phyloP scores from a whole-genome alignment of 371 early-diverging fungal species.

The Mucor indicus region DNA sequence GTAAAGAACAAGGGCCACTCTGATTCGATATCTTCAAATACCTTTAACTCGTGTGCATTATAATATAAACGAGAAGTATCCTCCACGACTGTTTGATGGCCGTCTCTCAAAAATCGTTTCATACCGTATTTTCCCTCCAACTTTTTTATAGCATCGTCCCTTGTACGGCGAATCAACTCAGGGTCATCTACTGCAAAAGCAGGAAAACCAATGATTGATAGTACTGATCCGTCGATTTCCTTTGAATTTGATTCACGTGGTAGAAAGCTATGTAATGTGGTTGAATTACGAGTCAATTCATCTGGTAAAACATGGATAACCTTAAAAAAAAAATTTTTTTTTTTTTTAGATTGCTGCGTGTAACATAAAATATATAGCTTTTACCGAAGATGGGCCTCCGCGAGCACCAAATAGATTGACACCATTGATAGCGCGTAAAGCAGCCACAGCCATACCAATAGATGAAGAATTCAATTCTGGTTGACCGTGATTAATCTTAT shows the following conservation, averaged over 20 bases:
- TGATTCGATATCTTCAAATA: slow-evolving; percentile 84
- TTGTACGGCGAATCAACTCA: slow-evolving; percentile 60
- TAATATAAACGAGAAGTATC: slow-evolving; percentile 77
- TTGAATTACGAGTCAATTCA: slow-evolving; percentile 81
- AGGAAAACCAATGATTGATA: slow-evolving; percentile 85
- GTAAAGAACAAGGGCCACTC: slow-evolving; percentile 94
- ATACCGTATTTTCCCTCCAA: slow-evolving; percentile 82
- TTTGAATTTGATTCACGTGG: slow-evolving; percentile 88
- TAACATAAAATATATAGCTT: too few relatives aligned
- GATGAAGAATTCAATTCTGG: slow-evolving; percentile 87
- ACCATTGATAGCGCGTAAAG: slow-evolving; percentile 83
- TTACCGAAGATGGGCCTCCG: slow-evolving; percentile 76
- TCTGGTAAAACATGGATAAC: slow-evolving; percentile 84
- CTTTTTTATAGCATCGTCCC: slow-evolving; percentile 75
- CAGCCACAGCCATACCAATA: slow-evolving; percentile 89
- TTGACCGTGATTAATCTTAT: slow-evolving; percentile 86
- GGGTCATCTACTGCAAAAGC: slow-evolving; percentile 82
- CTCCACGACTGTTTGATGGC: slow-evolving; percentile 84
- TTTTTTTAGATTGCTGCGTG: too few relatives aligned
- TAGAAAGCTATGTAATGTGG: slow-evolving; percentile 74
- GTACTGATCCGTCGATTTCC: slow-evolving; percentile 84
- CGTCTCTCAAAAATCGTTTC: slow-evolving; percentile 87
- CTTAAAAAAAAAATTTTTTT: slow-evolving; percentile 21
- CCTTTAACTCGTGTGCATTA: slow-evolving; percentile 75
- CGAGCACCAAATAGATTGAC: slow-evolving; percentile 82